phyloP scores from a whole-genome alignment of 2,329 filamentous ascomycete genomes.

The Fusarium euwallaceae region DNA sequence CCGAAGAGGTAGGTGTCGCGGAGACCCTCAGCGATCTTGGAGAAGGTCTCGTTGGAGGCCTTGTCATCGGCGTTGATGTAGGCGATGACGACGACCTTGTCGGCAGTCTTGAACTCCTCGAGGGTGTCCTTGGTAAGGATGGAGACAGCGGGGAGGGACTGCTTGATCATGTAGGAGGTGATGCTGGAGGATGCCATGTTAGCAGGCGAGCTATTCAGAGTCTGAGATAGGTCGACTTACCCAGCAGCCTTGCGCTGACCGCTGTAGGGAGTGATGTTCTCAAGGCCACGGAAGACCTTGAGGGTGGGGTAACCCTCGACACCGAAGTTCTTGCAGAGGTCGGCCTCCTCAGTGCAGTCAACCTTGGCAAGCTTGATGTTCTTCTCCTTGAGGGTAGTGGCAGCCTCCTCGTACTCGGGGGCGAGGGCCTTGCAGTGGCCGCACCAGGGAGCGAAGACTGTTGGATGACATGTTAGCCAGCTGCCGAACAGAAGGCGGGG shows the following conservation, averaged over 20 bases:
- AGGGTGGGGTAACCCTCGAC: constrained; percentile 99
- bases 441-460: constrained; percentile 96
- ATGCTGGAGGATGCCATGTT: constrained; percentile 59
- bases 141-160: constrained; percentile 93
- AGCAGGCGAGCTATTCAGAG: constrained; percentile 24
- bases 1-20: constrained; percentile 95
- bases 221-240: constrained; percentile 58
- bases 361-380: constrained; percentile 87
- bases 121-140: constrained; percentile 83
- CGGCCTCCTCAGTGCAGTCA: constrained; percentile 94
- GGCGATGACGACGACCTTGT: constrained; percentile 94
- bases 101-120: constrained; percentile 96
- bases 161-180: constrained; percentile 96
- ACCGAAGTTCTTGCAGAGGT: constrained; percentile 89
- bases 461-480: constrained; percentile 49
- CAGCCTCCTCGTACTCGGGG: constrained; percentile 90
- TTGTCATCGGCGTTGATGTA: constrained; percentile 88
- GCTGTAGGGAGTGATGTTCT: constrained; percentile 84
- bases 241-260: constrained; percentile 89
- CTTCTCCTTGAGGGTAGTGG: constrained; percentile 88
- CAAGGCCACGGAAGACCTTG: constrained; percentile 95
- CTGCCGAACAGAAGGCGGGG: background rate
- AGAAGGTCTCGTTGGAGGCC: constrained; percentile 88
- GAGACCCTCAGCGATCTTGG: constrained; percentile 77
- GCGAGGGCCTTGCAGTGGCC: constrained; percentile 99